Base-by-base conservation (phyloP, 1,284 basidiomycete species). In the Moesziomyces antarcticus region DNA sequence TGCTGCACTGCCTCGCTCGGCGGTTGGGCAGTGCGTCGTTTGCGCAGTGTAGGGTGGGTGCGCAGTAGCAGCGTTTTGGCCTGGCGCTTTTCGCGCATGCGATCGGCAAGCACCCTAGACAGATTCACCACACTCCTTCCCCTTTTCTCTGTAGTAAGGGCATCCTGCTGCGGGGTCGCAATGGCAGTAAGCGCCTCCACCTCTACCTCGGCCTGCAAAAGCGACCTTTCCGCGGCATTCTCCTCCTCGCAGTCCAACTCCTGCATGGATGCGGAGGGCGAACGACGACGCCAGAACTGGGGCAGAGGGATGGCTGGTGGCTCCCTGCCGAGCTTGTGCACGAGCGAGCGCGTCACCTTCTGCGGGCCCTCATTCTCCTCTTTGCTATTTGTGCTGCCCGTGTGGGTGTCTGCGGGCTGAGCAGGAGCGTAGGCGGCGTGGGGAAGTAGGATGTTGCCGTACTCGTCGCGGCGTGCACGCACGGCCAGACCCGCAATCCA, bases 11-110 rank as follows among this genome's bases (percentile, higher is more conserved):
- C 50, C 18, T 40, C 25, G 5, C 50, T 48, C 35, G 1, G 10
- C 2, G 18, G 18, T 20, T 6, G 22, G 33, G n/a, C 22, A 7
- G 3, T 24, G 25, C 42, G 33, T 45, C 44, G 27, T 18, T 58
- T 60, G 18, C 59, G 70, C 37, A 73, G 25, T 20, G 52, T 55
- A 44, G 64, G 48, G 41, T 73, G 70, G 14, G 70, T 73, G 2
- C 70, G 52, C 8, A 73, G 44, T 2, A 73, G 49, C 37, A 73
- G 41, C 25, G 56, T 56, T 13, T 68, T 59, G 0, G 59, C 60
- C 21, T 73, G 56, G 27, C 60, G 42, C 56, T 67, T 64, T 1
- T 67, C 53, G 10, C 56, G 41, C 64, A 58, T 64, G 13, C 64
- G 46, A 11, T 63, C 59, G 0, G 70, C 70, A 13, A 73, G 56